These are phyloP conservation scores for Hymenoscyphus occultus DNA, from an alignment of 2,329 filamentous ascomycete species.

Conservation along the genomic window DNA sequence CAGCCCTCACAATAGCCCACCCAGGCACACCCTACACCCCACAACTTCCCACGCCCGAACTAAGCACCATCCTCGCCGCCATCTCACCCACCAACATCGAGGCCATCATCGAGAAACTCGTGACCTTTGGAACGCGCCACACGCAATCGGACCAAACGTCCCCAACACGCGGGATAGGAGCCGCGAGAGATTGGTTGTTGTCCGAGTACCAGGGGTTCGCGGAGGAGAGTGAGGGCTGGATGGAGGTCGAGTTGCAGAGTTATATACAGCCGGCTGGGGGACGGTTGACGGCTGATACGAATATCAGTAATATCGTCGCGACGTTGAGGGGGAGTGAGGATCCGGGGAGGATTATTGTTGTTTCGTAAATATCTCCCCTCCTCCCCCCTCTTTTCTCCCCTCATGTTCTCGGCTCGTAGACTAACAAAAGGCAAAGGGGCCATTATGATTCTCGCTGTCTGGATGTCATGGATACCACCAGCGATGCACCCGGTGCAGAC, in stretches of 20 bases:
- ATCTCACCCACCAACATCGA: conserved; percentile 44
- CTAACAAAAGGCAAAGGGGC: too few relatives aligned
- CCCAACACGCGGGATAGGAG: conserved; percentile 51
- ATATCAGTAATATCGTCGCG: conserved; percentile 52
- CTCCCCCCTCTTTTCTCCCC: too few relatives aligned
- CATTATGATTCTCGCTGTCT: conserved; percentile 48
- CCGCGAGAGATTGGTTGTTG: conserved; percentile 55
- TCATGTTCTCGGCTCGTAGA: too few relatives aligned
- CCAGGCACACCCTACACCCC: conserved; percentile 19
- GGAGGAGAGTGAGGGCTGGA: conserved; percentile 45
- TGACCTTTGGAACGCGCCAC: conserved; percentile 55
- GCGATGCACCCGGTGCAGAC: conserved; percentile 54
- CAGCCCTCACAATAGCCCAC: background rate
- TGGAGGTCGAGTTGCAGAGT: conserved; percentile 49
- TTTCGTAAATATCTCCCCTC: conserved; percentile 3
- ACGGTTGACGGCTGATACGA: conserved; percentile 37
- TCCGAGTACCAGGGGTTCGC: conserved; percentile 49
- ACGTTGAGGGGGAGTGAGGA: conserved; percentile 46
- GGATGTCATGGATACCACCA: conserved; percentile 49
- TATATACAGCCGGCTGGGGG: conserved; percentile 45
- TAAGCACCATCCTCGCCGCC: conserved; percentile 18
- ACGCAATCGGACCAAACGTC: conserved; percentile 53
- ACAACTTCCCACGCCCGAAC: conserved; percentile 22
- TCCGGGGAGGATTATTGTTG: conserved; percentile 40
- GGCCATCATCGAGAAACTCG: conserved; percentile 50